Conservation (phyloP, 371 early-diverging fungal genomes). For the Actinomucor elegans region DNA sequence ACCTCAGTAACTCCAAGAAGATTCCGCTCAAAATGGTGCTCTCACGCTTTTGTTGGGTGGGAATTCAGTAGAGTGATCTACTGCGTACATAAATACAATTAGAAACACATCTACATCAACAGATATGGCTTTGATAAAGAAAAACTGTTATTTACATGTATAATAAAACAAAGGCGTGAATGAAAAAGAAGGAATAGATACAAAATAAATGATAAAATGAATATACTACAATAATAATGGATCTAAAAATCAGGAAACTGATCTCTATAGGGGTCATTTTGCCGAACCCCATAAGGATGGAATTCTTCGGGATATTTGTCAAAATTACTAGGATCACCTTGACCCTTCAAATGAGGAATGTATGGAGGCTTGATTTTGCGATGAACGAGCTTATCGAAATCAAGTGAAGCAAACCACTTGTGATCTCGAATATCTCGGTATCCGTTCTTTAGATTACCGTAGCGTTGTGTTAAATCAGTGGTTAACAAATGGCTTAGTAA, state of each 20-base stretch:
- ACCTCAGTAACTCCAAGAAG: no score
- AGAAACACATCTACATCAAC: no score
- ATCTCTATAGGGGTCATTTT: conserved; percentile 23
- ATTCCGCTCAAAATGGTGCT: no score
- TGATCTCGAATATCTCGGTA: conserved; percentile 75
- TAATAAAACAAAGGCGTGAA: no score
- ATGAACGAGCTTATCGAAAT: conserved; percentile 62
- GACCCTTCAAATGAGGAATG: conserved; percentile 58
- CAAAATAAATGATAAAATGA: not conserved
- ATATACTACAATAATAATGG: not conserved
- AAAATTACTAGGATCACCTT: conserved; percentile 69
- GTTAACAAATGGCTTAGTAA: conserved; percentile 73
- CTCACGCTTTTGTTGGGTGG: no score
- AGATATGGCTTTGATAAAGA: no score
- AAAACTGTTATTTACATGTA: no score
- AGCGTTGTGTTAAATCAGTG: conserved; percentile 73
- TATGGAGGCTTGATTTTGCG: conserved; percentile 66
- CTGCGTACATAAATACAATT: no score
- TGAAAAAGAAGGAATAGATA: not conserved
- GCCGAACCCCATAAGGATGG: conserved; percentile 13
- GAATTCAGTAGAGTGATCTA: no score
- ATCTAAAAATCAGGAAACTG: conserved; percentile 32
- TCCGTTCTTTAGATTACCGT: conserved; percentile 63
- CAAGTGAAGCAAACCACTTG: conserved; percentile 78
- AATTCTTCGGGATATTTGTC: conserved; percentile 61